These are phyloP conservation scores for Aspergillus melleus DNA, from an alignment of 2,329 filamentous ascomycete species.

Conservation along the genomic window DNA sequence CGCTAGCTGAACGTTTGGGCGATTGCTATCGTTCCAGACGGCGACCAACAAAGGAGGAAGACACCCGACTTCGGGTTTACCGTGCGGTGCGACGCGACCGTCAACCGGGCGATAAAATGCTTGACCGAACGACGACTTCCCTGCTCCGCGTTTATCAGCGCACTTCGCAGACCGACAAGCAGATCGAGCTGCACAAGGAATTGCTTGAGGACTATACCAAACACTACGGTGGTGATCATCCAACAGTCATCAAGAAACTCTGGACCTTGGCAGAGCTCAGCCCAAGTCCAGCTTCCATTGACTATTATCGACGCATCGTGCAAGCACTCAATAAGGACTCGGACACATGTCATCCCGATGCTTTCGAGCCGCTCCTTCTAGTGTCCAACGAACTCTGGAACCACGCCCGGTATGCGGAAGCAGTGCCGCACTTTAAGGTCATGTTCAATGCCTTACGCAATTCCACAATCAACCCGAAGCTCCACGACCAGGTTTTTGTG, in stretches of 20 bases:
- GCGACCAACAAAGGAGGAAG: slow-evolving; percentile 37
- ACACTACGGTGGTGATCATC: slow-evolving; percentile 36
- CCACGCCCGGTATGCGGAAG: slow-evolving; percentile 40
- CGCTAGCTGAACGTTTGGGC: slow-evolving; percentile 49
- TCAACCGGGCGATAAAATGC: slow-evolving; percentile 32
- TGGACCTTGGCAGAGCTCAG: slow-evolving; percentile 38
- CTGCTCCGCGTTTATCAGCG: slow-evolving; percentile 33
- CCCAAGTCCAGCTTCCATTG: slow-evolving; percentile 37
- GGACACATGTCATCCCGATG: slow-evolving; percentile 35
- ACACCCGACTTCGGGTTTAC: slow-evolving; percentile 39
- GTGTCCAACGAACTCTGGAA: slow-evolving; percentile 41
- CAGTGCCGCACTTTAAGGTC: slow-evolving; percentile 34
- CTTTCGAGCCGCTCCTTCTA: slow-evolving; percentile 39
- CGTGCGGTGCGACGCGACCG: slow-evolving; percentile 30
- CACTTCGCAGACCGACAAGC: slow-evolving; percentile 33
- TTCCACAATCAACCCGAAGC: slow-evolving; percentile 32
- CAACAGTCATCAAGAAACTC: slow-evolving; percentile 38
- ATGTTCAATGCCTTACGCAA: slow-evolving; percentile 40
- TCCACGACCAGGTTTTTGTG: slow-evolving; percentile 36
- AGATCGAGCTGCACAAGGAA: slow-evolving; percentile 42
- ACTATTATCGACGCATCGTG: slow-evolving; percentile 42
- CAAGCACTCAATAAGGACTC: slow-evolving; percentile 40
- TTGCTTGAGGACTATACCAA: slow-evolving; percentile 39
- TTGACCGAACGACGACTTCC: slow-evolving; percentile 27
- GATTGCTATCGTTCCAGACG: slow-evolving; percentile 46